A percentile compares a stretch with the other conserved stretches of the same genome.
Evolutionary conservation across 768 basidiomycete species (phyloP).

Genomic region (Tephrocybe sp.): DNA sequence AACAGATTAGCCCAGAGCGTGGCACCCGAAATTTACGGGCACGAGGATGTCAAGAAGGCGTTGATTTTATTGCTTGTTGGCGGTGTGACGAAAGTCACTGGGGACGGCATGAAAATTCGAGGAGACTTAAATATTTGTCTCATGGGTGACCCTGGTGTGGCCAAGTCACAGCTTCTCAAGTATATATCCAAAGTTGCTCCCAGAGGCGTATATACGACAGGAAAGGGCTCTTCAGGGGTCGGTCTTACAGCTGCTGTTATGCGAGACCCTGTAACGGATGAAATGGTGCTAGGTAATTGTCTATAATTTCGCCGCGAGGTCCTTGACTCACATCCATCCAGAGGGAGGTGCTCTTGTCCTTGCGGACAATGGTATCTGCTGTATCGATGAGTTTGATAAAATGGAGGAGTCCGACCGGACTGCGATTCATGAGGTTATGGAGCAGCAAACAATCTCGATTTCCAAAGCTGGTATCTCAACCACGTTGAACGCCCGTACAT

Average conservation of each 20-base stretch:
- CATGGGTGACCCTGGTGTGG: constrained; percentile 99
- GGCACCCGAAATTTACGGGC: constrained; percentile 98
- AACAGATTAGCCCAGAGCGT: constrained; percentile 88
- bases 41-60: constrained; percentile 96
- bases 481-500: constrained; percentile 95
- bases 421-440: constrained; percentile 99
- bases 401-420: constrained; percentile 99
- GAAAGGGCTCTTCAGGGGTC: constrained; percentile 97
- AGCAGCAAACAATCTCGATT: constrained; percentile 99
- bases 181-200: constrained; percentile 99
- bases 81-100: constrained; percentile 92
- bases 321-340: constrained; percentile 28
- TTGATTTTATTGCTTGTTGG: constrained; percentile 89
- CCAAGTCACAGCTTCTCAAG: constrained; percentile 95
- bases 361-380: constrained; percentile 99
- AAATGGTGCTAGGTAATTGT: constrained; percentile 96
- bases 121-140: constrained; percentile 97
- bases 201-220: constrained; percentile 96
- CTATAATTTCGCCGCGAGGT: not conserved
- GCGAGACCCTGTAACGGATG: constrained; percentile 98
- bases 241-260: constrained; percentile 99
- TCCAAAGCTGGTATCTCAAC: constrained; percentile 99
- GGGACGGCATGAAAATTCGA: constrained; percentile 98
- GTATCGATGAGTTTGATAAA: constrained; percentile 99
- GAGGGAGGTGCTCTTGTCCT: constrained; percentile 99